phyloP scores from a whole-genome alignment of 495 filamentous ascomycete species.

The Usnea hakonensis region DNA sequence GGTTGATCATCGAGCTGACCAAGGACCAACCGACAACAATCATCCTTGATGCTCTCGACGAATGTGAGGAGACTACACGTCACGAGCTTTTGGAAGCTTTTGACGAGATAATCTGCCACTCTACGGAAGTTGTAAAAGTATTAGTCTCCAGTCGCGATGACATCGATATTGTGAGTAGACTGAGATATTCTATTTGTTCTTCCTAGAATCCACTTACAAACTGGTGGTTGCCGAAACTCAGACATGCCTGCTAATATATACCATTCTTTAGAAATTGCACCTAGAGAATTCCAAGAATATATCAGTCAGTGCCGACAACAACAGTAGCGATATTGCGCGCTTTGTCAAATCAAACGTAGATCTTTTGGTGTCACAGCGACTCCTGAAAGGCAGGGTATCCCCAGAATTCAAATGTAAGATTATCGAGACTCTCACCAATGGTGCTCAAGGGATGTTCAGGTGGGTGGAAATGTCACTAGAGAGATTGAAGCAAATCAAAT shows the following conservation, averaged over 20 bases:
- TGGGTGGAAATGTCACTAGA: conserved; percentile 1
- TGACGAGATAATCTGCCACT: conserved; percentile 25
- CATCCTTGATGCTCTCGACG: conserved; percentile 42
- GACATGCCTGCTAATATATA: background rate
- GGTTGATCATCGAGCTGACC: conserved; percentile 22
- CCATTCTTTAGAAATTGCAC: conserved; percentile 25
- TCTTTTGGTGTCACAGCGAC: conserved; percentile 18
- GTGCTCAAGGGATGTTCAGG: conserved; percentile 12
- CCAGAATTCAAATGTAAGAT: conserved; percentile 19
- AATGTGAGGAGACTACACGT: conserved; percentile 32
- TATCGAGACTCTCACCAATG: background rate
- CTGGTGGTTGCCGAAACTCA: too few species aligned
- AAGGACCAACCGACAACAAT: conserved; percentile 26
- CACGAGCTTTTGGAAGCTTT: conserved; percentile 30
- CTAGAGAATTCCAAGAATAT: conserved; percentile 27
- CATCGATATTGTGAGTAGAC: conserved; percentile 25
- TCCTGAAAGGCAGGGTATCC: background rate
- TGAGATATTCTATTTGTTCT: conserved; percentile 4
- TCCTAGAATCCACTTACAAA: background rate
- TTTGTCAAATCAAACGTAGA: conserved; percentile 26
- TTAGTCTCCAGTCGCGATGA: conserved; percentile 42
- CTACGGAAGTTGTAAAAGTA: conserved; percentile 32
- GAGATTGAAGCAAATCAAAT: conserved; percentile 2
- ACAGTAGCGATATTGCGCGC: conserved; percentile 29
- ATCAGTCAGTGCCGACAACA: conserved; percentile 30